Percentiles rank a stretch among this genome's conserved stretches.
Evolutionary conservation across 768 basidiomycete species (phyloP).

Genomic region (Clavulina sp.): DNA sequence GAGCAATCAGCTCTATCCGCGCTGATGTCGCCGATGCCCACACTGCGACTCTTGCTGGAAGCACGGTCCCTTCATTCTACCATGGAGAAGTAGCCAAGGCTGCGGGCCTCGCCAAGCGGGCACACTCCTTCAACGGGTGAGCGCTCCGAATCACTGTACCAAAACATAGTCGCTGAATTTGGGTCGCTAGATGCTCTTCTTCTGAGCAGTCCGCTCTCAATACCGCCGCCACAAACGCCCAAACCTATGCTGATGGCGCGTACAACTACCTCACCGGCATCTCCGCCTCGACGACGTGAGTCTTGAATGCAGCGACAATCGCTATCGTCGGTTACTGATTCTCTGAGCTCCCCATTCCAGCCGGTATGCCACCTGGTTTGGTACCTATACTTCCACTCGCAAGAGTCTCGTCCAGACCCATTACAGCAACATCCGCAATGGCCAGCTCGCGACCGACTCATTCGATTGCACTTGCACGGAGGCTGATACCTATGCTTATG

Average conservation of each 20-base stretch:
- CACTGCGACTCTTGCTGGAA: too few species aligned
- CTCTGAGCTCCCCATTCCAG: too few species aligned
- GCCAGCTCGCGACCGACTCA: constrained; percentile 1
- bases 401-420: not conserved
- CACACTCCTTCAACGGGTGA: too few species aligned
- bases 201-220: not conserved
- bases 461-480: constrained; percentile 10
- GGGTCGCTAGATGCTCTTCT: too few species aligned
- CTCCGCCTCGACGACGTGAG: not conserved
- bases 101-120: too few species aligned
- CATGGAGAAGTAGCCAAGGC: too few species aligned
- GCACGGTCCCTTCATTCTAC: too few species aligned
- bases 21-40: too few species aligned
- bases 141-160: too few species aligned
- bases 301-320: too few species aligned
- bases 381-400: not conserved
- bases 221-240: constrained; percentile 2
- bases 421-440: not conserved
- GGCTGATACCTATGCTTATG: constrained; percentile 8
- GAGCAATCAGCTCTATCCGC: not conserved
- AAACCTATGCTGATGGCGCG: constrained; percentile 2
- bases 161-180: too few species aligned
- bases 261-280: not conserved
- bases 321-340: too few species aligned
- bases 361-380: constrained; percentile 9